Conservation (phyloP, 1,284 basidiomycete species). For the Ganoderma leucocontextum region DNA sequence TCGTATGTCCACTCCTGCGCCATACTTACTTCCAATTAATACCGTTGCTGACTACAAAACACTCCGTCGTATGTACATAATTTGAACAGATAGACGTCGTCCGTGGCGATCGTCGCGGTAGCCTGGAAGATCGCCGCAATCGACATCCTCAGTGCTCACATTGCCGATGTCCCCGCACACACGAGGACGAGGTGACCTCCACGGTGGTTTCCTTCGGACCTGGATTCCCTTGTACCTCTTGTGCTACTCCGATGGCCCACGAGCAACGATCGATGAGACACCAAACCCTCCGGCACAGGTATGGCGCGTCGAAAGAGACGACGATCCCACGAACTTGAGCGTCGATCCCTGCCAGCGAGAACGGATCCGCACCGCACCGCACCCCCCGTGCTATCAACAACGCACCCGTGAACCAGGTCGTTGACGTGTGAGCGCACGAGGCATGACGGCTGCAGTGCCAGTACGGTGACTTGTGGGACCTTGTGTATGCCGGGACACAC, state of each 20-base stretch:
- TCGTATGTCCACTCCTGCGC: too few relatives aligned
- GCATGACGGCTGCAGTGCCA: background rate
- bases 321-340: too few relatives aligned
- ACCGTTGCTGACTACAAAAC: background rate
- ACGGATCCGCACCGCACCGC: background rate
- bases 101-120: slow-evolving; percentile 59
- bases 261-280: slow-evolving; percentile 46
- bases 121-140: slow-evolving; percentile 68
- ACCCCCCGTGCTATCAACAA: background rate
- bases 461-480: slow-evolving; percentile 7
- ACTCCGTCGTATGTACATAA: background rate
- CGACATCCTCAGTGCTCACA: slow-evolving; percentile 65
- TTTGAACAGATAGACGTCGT: slow-evolving; percentile 54
- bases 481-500: slow-evolving; percentile 10
- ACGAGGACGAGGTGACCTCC: slow-evolving; percentile 70
- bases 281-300: background rate
- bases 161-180: slow-evolving; percentile 64
- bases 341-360: background rate
- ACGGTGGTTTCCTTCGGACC: slow-evolving; percentile 62
- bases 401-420: background rate
- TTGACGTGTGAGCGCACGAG: background rate
- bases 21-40: background rate
- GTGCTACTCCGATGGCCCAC: slow-evolving; percentile 75
- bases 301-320: background rate
- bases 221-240: slow-evolving; percentile 60